phyloP scores from a whole-genome alignment of 805 yeast species.

The Candida fluviatilis region DNA sequence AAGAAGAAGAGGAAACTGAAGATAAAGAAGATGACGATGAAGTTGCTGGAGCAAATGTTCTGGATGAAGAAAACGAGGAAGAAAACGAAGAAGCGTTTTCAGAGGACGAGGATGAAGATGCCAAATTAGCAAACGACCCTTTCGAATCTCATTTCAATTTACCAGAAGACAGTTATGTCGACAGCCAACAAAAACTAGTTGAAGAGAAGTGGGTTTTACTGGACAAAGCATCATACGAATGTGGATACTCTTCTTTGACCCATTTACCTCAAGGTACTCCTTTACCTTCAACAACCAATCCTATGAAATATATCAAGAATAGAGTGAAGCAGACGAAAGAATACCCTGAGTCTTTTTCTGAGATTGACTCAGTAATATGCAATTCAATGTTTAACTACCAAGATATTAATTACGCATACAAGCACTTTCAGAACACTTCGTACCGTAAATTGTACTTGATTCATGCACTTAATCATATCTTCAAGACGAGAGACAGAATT shows the following conservation, averaged over 20 bases:
- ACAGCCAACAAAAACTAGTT: constrained; percentile 19
- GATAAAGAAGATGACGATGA: constrained; percentile 14
- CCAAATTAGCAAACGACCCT: constrained; percentile 51
- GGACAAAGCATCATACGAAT: constrained; percentile 13
- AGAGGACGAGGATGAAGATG: constrained; percentile 27
- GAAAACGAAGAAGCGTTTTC: constrained; percentile 14
- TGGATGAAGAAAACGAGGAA: constrained; percentile 16
- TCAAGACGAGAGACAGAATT: constrained; percentile 82
- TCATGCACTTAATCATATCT: constrained; percentile 79
- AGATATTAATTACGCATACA: constrained; percentile 62
- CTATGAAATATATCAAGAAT: constrained; percentile 25
- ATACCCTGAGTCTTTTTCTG: constrained; percentile 12
- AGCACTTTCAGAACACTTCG: constrained; percentile 43
- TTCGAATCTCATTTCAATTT: constrained; percentile 72
- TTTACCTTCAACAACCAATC: constrained; percentile 8
- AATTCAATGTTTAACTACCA: constrained; percentile 69
- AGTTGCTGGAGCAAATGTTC: constrained; percentile 29
- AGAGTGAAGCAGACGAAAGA: constrained; percentile 22
- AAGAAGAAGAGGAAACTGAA: constrained; percentile 8
- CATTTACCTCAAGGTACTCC: constrained; percentile 31
- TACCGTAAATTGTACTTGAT: constrained; percentile 62
- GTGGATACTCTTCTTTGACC: constrained; percentile 26
- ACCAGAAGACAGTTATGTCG: constrained; percentile 35
- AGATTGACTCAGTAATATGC: constrained; percentile 49
- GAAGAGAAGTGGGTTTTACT: constrained; percentile 23